Conservation (phyloP, 1,284 basidiomycete genomes). For the Exobasidium cylindrosporum region DNA sequence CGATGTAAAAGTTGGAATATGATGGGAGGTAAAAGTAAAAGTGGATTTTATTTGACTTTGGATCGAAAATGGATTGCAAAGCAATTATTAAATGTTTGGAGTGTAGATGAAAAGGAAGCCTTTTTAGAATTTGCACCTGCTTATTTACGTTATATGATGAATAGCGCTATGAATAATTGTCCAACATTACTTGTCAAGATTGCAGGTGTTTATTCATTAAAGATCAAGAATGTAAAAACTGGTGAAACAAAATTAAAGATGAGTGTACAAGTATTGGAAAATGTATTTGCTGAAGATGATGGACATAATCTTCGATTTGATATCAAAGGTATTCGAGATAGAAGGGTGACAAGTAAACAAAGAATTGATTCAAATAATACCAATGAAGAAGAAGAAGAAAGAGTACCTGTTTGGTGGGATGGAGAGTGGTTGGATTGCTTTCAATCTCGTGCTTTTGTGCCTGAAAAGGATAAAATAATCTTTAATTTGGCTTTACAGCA, state of each 20-base stretch:
- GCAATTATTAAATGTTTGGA: slow-evolving; percentile 45
- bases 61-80: slow-evolving; percentile 45
- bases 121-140: slow-evolving; percentile 47
- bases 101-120: slow-evolving; percentile 47
- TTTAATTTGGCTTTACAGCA: slow-evolving; percentile 38
- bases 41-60: slow-evolving; percentile 40
- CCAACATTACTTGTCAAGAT: slow-evolving; percentile 50
- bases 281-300: slow-evolving; percentile 38
- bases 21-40: slow-evolving; percentile 41
- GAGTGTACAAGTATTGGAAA: slow-evolving; percentile 47
- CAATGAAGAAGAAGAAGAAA: slow-evolving; percentile 13
- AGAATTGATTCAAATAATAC: slow-evolving; percentile 12
- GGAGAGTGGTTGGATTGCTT: slow-evolving; percentile 23
- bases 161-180: slow-evolving; percentile 29
- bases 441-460: slow-evolving; percentile 26
- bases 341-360: slow-evolving; percentile 19
- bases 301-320: slow-evolving; percentile 37
- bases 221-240: slow-evolving; percentile 44
- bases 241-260: slow-evolving; percentile 43
- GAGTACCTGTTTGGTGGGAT: slow-evolving; percentile 23
- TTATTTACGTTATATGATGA: slow-evolving; percentile 47
- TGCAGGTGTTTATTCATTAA: slow-evolving; percentile 45
- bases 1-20: slow-evolving; percentile 38
- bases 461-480: slow-evolving; percentile 34
- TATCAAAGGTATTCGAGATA: slow-evolving; percentile 46